A percentile compares a stretch with the other conserved stretches of the same genome.
These are phyloP conservation scores for Nemania diffusa DNA, from an alignment of 2,329 filamentous ascomycete genomes.

Conservation along the genomic window DNA sequence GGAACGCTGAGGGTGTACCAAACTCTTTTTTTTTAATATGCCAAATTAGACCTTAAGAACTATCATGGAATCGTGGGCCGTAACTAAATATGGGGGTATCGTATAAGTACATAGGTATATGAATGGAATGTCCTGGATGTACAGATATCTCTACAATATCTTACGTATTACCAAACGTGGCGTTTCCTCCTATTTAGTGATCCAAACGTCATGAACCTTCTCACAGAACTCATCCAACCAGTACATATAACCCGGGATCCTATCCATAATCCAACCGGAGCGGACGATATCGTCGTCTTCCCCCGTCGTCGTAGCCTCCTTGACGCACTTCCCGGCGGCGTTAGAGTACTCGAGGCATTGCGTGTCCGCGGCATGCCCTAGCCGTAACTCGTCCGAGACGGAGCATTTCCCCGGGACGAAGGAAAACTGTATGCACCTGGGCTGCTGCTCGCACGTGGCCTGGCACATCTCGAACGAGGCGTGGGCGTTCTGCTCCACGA, in stretches of 20 bases:
- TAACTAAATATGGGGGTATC: slow-evolving; percentile 17
- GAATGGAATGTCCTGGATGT: slow-evolving; percentile 19
- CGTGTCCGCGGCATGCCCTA: slow-evolving; percentile 33
- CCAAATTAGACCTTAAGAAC: not conserved
- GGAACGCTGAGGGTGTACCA: not conserved
- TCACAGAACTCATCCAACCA: slow-evolving; percentile 31
- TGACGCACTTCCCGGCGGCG: slow-evolving; percentile 38
- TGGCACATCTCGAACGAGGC: slow-evolving; percentile 37
- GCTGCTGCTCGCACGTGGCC: slow-evolving; percentile 34
- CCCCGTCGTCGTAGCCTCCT: slow-evolving; percentile 32
- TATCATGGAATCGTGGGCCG: not conserved
- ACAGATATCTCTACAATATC: slow-evolving; percentile 13
- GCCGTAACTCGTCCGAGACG: slow-evolving; percentile 36
- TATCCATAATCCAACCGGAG: slow-evolving; percentile 39
- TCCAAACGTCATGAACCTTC: slow-evolving; percentile 26
- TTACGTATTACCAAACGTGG: not conserved
- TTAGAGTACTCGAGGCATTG: slow-evolving; percentile 40
- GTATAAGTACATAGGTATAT: slow-evolving; percentile 15
- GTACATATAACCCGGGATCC: slow-evolving; percentile 30
- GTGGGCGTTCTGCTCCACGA: slow-evolving; percentile 37
- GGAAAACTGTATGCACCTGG: slow-evolving; percentile 40
- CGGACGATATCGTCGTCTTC: slow-evolving; percentile 31
- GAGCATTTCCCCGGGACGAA: slow-evolving; percentile 36
- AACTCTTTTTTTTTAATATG: not conserved
- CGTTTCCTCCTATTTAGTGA: slow-evolving; percentile 21